Base-by-base conservation (phyloP, 495 filamentous ascomycete species). In the Parmelia sp. region DNA sequence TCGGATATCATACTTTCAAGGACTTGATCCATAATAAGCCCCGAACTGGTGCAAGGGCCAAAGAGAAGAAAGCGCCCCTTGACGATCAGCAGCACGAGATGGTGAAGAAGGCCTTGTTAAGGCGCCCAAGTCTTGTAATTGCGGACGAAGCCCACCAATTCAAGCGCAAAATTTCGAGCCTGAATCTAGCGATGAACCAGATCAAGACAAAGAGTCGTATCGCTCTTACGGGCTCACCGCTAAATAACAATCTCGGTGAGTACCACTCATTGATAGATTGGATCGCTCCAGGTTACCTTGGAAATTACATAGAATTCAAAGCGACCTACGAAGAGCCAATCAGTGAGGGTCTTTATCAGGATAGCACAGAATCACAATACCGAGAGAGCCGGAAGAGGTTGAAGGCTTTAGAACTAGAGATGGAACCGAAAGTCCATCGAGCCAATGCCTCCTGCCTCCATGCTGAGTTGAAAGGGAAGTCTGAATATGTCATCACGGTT, bases 201-300 rank as follows among this genome's bases (percentile, higher is more conserved):
- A 86, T 97, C 66, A 78, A 71, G 58, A 87, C 92, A 0, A 83
- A 74, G 62, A 87, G 82, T 65, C 87, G 92, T 15, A 90, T 97
- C 70, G 93, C 91, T 4, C 75, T 96, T 65, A 96, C 93, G 0
- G 92, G 92, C 0, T 92, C 92, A 0, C 92, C 92, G 12, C 72
- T 97, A 23, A 85, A 88, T 0, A 97, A 96, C 69, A 88, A 89
- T 42, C 81, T 96, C 3, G 72, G 78, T 47, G 92, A 97, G 65
- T 96, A 96, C 69, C 90, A 86, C 69, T 73, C 86, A 11, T 88
- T 96, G 84, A 87, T 97, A 58, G 85, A 93, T 60, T 97, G 92
- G 92, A 85, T 94, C 40, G 84, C 90, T 6, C 88, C 90, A 4
- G 83, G 82, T 35, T 96, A 89, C 68, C 78, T 97, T 7, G 91